Percentiles rank a stretch among this genome's conserved stretches.
Evolutionary conservation across 352 stramenopile species (phyloP).

Genomic region (Globisporangium lucens): DNA sequence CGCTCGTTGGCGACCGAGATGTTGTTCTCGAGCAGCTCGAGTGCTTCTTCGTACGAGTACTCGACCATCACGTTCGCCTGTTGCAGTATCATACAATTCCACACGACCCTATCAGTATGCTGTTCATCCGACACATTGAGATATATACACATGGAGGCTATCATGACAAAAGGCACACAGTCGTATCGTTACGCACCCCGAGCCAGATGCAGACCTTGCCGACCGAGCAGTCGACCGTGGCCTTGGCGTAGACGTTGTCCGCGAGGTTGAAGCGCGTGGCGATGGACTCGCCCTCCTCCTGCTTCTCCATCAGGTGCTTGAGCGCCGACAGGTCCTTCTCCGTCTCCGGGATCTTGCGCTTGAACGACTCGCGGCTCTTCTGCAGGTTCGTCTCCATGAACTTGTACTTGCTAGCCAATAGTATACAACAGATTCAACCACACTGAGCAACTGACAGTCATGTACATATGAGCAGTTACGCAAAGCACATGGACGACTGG

Average conservation of each 20-base stretch:
- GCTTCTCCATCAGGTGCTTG: constrained; percentile 47
- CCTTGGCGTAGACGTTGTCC: constrained; percentile 95
- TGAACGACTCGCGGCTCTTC: constrained; percentile 85
- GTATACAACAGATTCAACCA: no score
- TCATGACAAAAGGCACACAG: neutral
- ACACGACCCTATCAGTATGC: neutral
- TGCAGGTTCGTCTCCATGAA: constrained; percentile 88
- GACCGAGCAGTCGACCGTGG: constrained; percentile 85
- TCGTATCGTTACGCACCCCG: constrained; percentile 43
- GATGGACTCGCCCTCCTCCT: constrained; percentile 77
- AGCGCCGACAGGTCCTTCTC: constrained; percentile 73
- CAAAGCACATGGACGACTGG: neutral
- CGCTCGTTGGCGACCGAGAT: constrained; percentile 65
- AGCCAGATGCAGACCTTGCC: constrained; percentile 97
- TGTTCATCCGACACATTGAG: neutral
- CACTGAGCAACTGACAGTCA: no score
- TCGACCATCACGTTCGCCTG: constrained; percentile 96
- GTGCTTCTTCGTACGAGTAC: constrained; percentile 96
- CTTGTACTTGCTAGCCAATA: constrained; percentile 77
- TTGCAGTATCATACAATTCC: neutral
- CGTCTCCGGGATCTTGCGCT: constrained; percentile 91
- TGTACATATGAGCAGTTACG: neutral
- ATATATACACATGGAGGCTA: neutral
- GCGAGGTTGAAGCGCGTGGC: constrained; percentile 93
- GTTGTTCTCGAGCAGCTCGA: constrained; percentile 85